Percentiles rank a stretch among this genome's conserved stretches.
Conservation (phyloP, 495 filamentous ascomycete species). For the Lophiotrema nucula region DNA sequence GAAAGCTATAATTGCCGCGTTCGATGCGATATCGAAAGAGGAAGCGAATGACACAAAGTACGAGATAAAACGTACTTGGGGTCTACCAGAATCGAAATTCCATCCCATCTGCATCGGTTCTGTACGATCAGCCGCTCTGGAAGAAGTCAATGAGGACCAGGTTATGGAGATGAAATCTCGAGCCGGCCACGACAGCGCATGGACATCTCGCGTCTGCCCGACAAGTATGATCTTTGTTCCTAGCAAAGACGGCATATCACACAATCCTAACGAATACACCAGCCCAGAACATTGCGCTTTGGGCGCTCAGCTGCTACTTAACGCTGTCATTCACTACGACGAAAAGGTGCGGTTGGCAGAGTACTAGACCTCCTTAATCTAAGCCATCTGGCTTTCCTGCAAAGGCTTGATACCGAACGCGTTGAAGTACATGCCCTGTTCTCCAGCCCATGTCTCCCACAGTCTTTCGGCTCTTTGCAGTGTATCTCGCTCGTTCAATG, state of each 20-base stretch:
- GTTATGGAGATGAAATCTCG: conserved; percentile 28
- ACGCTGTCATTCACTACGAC: conserved; percentile 30
- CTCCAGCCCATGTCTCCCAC: conserved; percentile 2
- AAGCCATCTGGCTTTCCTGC: neutral
- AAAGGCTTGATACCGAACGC: conserved; percentile 7
- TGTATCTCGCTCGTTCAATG: conserved; percentile 4
- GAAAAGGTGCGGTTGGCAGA: conserved; percentile 10
- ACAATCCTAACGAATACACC: conserved; percentile 35
- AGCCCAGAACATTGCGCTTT: conserved; percentile 33
- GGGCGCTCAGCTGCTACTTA: conserved; percentile 27
- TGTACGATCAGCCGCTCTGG: conserved; percentile 18
- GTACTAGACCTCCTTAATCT: too few relatives aligned
- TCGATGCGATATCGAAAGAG: conserved; percentile 18
- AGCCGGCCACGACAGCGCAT: conserved; percentile 32
- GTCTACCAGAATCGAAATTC: conserved; percentile 28
- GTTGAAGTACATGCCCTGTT: conserved; percentile 1
- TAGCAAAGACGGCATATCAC: conserved; percentile 29
- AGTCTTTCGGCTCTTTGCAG: conserved; percentile 11
- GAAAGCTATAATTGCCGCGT: conserved; percentile 14
- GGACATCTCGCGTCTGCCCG: conserved; percentile 27
- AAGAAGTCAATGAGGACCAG: conserved; percentile 18
- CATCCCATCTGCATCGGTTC: conserved; percentile 25
- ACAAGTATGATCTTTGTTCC: conserved; percentile 36
- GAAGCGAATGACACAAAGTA: conserved; percentile 22
- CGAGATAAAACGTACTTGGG: conserved; percentile 26